Evolutionary conservation across 306 rosid genomes (phyloP), one percentile per base, ranked within the genome.

Genomic region (Adenanthera pavonina): DNA sequence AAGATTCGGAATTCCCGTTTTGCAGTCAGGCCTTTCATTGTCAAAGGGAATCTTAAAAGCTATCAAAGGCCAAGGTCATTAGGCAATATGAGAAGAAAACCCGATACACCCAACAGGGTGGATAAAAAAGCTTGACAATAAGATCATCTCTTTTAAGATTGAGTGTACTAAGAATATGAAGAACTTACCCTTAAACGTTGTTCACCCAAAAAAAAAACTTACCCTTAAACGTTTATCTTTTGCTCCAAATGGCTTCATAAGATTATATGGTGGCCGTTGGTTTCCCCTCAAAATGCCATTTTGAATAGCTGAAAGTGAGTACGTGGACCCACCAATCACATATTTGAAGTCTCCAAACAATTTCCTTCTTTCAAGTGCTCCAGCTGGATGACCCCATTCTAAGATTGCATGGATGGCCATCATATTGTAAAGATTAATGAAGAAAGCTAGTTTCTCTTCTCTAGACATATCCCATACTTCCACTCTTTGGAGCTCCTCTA

Each of bases 401-500:
- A 90, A 78, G 77, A 91, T 88, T 52, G 94, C 94, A 81, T 94
- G 98, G 81, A 94, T 94, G 74, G 88, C 85, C 98, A 94, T 94
- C 97, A 94, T 89, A 85, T 93, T 94, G 74, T 94, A 88, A 44
- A 94, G 90, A 89, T 94, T 94, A 76, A 94, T 83, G 66, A 89
- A 94, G 90, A 94, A 94, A 81, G 97, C 87, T 67, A 94, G 92
- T 80, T 85, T 90, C 78, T 94, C 94, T 79, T 94, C 98, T 88
- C 97, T 92, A 5, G 88, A n/a, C 86, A 92, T 80, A 73, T 84
- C 78, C 67, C 85, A 88, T 67, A 89, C 52, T 85, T 94, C 92
- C 51, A 89, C 97, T 86, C 97, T 89, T 81, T 94, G 98, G 48
- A 94, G 97, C 90, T 93, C 97, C 83, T 90, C 92, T 49, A 90